These are phyloP conservation scores for Diaporthe sp. DNA, from an alignment of 2,329 filamentous ascomycete genomes.

Conservation along the genomic window DNA sequence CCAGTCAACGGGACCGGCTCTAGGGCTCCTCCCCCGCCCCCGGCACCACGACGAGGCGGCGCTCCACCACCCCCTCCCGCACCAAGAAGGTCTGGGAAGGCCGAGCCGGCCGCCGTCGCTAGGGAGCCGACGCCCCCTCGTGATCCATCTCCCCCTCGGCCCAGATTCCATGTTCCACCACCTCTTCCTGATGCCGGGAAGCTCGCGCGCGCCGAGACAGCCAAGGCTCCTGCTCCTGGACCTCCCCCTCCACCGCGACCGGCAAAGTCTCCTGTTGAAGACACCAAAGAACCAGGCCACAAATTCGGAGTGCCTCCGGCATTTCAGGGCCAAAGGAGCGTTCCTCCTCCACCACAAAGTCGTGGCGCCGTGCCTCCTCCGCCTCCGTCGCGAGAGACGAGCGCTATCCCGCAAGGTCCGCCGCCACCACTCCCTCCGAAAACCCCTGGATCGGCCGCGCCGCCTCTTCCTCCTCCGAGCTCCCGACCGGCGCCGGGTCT, in stretches of 20 bases:
- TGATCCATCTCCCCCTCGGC: constrained; percentile 79
- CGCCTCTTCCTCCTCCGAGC: constrained; percentile 66
- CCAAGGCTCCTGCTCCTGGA: constrained; percentile 64
- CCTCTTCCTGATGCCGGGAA: constrained; percentile 92
- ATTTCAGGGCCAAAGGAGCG: constrained; percentile 76
- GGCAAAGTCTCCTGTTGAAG: constrained; percentile 79
- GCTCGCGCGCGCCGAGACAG: constrained; percentile 74
- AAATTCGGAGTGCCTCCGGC: constrained; percentile 85
- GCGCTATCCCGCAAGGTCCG: constrained; percentile 50
- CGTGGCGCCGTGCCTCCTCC: constrained; percentile 81
- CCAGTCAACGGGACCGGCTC: constrained; percentile 54
- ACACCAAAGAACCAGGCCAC: constrained; percentile 68
- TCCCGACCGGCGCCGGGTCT: constrained; percentile 65
- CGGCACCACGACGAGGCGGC: constrained; percentile 51
- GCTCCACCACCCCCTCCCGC: constrained; percentile 69
- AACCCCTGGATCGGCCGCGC: constrained; percentile 59
- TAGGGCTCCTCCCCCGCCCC: constrained; percentile 59
- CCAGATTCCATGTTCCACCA: constrained; percentile 86
- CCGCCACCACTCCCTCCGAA: constrained; percentile 65
- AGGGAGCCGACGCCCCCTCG: constrained; percentile 72
- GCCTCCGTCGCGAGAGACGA: constrained; percentile 65
- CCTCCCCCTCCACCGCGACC: constrained; percentile 79
- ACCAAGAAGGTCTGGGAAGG: constrained; percentile 69
- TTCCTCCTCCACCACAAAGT: constrained; percentile 82
- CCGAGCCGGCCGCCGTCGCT: constrained; percentile 55